Evolutionary conservation across 352 stramenopile genomes (phyloP).

Genomic region (Thraustotheca clavata): DNA sequence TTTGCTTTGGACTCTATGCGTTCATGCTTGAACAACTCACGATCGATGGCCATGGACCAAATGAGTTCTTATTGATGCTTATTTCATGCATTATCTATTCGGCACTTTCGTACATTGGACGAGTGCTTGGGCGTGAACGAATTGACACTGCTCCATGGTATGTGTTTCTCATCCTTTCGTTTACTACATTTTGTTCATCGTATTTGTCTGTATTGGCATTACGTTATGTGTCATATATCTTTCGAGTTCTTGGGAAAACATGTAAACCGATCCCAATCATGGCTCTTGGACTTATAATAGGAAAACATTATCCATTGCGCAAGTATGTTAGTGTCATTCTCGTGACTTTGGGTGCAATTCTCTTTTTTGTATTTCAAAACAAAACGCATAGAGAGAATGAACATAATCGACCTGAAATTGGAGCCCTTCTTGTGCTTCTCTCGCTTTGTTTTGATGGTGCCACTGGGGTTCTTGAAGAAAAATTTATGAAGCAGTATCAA

Average conservation of each 20-base stretch:
- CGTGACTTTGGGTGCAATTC: slow-evolving; percentile 69
- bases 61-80: slow-evolving; percentile 83
- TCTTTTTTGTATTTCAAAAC: slow-evolving; percentile 44
- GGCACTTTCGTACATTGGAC: slow-evolving; percentile 53
- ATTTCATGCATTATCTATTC: slow-evolving; percentile 77
- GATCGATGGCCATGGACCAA: slow-evolving; percentile 57
- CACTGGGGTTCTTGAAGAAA: slow-evolving; percentile 88
- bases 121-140: slow-evolving; percentile 52
- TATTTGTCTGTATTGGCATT: slow-evolving; percentile 80
- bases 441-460: slow-evolving; percentile 87
- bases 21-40: slow-evolving; percentile 85
- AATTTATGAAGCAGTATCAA: slow-evolving; percentile 84
- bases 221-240: slow-evolving; percentile 39
- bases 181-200: slow-evolving; percentile 75
- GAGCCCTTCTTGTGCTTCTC: slow-evolving; percentile 77
- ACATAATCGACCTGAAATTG: slow-evolving; percentile 30
- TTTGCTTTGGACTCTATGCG: slow-evolving; percentile 78
- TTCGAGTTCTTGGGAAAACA: slow-evolving; percentile 83
- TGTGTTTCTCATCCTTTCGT: slow-evolving; percentile 36
- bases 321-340: slow-evolving; percentile 87
- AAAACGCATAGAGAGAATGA: background rate
- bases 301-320: slow-evolving; percentile 75
- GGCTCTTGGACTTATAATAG: slow-evolving; percentile 77
- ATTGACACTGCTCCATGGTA: slow-evolving; percentile 36
- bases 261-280: slow-evolving; percentile 90